phyloP scores from a whole-genome alignment of 2,329 filamentous ascomycete species.

The Xylogone sp. region DNA sequence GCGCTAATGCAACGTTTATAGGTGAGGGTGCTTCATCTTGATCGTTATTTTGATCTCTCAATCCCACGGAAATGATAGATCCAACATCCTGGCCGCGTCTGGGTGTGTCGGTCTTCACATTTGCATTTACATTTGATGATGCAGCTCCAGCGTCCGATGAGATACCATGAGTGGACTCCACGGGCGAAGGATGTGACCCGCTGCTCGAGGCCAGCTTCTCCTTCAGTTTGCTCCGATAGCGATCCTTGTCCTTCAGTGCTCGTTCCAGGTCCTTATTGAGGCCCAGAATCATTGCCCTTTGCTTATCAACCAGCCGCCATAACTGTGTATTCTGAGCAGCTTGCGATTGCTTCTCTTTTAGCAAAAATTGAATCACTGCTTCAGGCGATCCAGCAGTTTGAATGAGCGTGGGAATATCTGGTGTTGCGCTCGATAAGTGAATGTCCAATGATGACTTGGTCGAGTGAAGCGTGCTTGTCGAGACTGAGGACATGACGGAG shows the following conservation, averaged over 20 bases:
- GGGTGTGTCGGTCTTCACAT: constrained; percentile 7
- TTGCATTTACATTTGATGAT: constrained; percentile 16
- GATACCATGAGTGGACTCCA: constrained; percentile 23
- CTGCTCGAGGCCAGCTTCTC: constrained; percentile 52
- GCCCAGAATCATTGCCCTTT: constrained; percentile 87
- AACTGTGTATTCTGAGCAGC: constrained; percentile 87
- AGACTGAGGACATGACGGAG: constrained; percentile 80
- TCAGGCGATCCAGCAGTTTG: constrained; percentile 84
- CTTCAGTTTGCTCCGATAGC: constrained; percentile 86
- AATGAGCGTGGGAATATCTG: constrained; percentile 77
- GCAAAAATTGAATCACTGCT: constrained; percentile 78
- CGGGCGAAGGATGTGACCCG: constrained; percentile 25
- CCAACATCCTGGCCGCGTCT: constrained; percentile 14
- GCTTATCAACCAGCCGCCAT: constrained; percentile 95
- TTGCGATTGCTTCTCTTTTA: constrained; percentile 88
- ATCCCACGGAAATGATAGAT: constrained; percentile 22
- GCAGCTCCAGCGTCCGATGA: constrained; percentile 22
- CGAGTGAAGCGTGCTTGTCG: constrained; percentile 54
- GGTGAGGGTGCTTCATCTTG: constrained; percentile 43
- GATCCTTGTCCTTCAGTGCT: constrained; percentile 89
- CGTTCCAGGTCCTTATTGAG: constrained; percentile 93
- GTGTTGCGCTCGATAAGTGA: constrained; percentile 44
- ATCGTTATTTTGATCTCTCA: constrained; percentile 16
- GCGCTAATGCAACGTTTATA: constrained; percentile 55
- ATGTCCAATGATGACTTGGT: constrained; percentile 56